Evolutionary conservation across 2,329 filamentous ascomycete genomes (phyloP).

Genomic region (Epicoccum sorghinum): DNA sequence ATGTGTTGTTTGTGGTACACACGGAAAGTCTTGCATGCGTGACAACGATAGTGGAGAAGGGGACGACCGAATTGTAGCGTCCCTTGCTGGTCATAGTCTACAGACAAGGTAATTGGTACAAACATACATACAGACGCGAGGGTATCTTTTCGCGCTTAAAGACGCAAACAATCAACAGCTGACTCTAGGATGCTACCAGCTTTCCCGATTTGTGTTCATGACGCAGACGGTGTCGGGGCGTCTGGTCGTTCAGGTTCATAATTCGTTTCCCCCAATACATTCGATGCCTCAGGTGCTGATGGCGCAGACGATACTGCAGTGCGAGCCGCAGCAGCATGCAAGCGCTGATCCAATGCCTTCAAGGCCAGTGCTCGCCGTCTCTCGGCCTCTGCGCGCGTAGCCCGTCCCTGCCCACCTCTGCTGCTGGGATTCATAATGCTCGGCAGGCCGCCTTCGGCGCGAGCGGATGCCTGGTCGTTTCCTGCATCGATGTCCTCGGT

Average conservation of each 20-base stretch:
- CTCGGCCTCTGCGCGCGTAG: constrained; percentile 89
- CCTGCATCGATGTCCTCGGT: constrained; percentile 77
- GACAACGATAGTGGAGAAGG: constrained; percentile 9
- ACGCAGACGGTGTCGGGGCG: constrained; percentile 26
- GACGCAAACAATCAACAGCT: constrained; percentile 16
- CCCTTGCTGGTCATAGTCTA: constrained; percentile 29
- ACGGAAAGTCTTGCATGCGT: constrained; percentile 19
- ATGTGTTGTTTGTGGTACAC: constrained; percentile 23
- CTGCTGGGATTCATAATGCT: constrained; percentile 61
- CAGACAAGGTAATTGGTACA: constrained; percentile 25
- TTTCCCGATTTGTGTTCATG: constrained; percentile 17
- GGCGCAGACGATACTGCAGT: constrained; percentile 51
- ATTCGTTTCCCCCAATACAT: constrained; percentile 50
- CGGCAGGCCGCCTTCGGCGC: constrained; percentile 66
- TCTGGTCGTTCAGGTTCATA: constrained; percentile 51
- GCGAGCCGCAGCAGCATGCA: constrained; percentile 78
- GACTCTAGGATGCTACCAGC: not conserved
- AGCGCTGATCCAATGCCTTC: constrained; percentile 87
- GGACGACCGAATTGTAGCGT: constrained; percentile 10
- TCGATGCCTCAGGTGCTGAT: constrained; percentile 35
- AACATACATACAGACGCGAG: constrained; percentile 30
- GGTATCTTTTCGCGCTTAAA: constrained; percentile 30
- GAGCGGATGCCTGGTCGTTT: constrained; percentile 71
- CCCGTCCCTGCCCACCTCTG: constrained; percentile 57
- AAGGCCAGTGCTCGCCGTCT: constrained; percentile 85